Evolutionary conservation across 148 eudicot genomes (phyloP).

Genomic region (Dianthus caryophyllus): DNA sequence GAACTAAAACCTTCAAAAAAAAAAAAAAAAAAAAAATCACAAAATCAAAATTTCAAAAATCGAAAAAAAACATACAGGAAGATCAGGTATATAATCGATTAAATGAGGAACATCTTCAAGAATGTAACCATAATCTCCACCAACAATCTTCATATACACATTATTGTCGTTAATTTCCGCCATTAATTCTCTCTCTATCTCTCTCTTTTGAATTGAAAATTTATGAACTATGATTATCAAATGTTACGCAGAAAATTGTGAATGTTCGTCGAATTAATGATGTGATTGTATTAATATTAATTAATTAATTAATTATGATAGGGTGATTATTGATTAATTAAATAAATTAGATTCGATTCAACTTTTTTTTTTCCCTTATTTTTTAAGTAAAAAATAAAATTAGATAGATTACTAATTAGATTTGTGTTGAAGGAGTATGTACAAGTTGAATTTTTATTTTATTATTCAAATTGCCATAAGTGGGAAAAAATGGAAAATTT

Average conservation of each 20-base stretch:
- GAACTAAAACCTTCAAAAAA: no score
- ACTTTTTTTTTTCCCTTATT: no score
- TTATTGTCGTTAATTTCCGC: conserved; percentile 12
- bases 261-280: background rate
- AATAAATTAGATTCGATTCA: no score
- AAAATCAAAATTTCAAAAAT: no score
- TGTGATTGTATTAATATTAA: background rate
- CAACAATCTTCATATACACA: conserved; percentile 45
- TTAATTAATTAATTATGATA: background rate
- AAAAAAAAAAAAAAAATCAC: no score
- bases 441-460: no score
- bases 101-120: conserved; percentile 87
- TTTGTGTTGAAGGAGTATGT: no score
- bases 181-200: conserved; percentile 7
- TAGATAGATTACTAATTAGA: no score
- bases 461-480: no score
- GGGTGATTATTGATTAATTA: background rate
- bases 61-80: conserved; percentile 41
- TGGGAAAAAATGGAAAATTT: no score
- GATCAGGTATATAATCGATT: conserved; percentile 61
- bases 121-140: conserved; percentile 54
- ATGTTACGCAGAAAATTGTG: background rate
- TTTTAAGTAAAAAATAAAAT: no score
- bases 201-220: no score
- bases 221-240: background rate